Conservation (phyloP, 352 stramenopile genomes). For the Pythium dissimile region DNA sequence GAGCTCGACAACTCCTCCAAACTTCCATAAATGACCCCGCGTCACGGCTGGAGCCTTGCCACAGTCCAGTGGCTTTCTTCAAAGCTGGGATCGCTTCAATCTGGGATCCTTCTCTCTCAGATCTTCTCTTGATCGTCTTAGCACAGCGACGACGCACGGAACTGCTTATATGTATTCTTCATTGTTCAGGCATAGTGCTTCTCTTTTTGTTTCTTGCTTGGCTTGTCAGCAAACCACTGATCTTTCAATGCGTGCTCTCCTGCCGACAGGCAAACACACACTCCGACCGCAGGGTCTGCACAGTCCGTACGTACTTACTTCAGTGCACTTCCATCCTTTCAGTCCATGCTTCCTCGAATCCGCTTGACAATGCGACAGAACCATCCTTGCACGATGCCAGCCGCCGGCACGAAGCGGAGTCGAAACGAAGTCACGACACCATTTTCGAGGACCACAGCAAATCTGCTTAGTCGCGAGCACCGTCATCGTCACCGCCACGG, state of each 20-base stretch:
- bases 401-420: neutral
- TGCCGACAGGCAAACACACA: neutral
- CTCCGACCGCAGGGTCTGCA: neutral
- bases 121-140: constrained; percentile 4
- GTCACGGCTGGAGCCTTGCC: no score
- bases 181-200: constrained; percentile 19
- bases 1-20: no score
- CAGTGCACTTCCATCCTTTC: neutral
- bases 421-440: neutral
- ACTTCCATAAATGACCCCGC: no score
- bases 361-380: no score
- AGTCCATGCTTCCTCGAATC: neutral
- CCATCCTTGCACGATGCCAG: neutral
- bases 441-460: neutral
- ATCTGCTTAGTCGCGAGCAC: constrained; percentile 35
- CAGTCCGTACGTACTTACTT: constrained; percentile 1
- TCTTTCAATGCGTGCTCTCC: neutral
- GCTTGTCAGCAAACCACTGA: neutral
- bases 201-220: constrained; percentile 15
- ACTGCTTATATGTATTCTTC: constrained; percentile 24
- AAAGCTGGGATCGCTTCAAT: constrained; percentile 2
- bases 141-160: constrained; percentile 6
- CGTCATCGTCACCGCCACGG: constrained; percentile 25
- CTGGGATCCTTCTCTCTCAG: constrained; percentile 1
- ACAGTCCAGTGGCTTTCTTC: neutral